Conservation (phyloP, 306 rosid species). For the Carpinus viminea region DNA sequence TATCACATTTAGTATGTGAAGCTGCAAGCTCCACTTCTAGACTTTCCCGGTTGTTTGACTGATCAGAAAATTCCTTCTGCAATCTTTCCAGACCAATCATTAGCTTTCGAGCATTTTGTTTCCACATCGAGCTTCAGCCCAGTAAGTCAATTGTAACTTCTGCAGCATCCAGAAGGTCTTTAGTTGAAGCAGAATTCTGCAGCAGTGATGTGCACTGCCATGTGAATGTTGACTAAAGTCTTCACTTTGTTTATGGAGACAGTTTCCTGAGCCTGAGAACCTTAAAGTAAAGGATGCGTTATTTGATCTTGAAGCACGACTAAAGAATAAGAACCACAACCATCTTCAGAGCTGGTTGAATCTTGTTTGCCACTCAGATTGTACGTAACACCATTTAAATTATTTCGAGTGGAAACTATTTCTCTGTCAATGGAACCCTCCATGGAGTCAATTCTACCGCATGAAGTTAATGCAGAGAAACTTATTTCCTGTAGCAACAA, state of each 20-base stretch:
- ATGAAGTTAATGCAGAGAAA: conserved; percentile 28
- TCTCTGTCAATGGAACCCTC: conserved; percentile 36
- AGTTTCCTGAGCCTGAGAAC: conserved; percentile 26
- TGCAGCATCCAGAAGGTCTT: conserved; percentile 44
- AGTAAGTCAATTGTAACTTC: no score
- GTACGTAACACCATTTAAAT: conserved; percentile 9
- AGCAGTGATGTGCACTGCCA: not conserved
- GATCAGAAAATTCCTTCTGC: no score
- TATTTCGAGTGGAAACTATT: conserved; percentile 17
- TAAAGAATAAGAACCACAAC: not conserved
- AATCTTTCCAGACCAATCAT: no score
- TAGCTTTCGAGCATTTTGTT: no score
- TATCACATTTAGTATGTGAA: no score
- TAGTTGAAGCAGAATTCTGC: conserved; percentile 29
- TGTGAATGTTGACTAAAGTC: conserved; percentile 23
- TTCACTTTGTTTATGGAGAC: conserved; percentile 30
- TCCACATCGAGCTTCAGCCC: no score
- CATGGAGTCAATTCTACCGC: conserved; percentile 22
- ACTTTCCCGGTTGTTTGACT: no score
- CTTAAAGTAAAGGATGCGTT: conserved; percentile 26
- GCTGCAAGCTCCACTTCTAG: no score
- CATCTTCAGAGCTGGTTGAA: conserved; percentile 23
- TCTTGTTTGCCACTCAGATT: conserved; percentile 27
- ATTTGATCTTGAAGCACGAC: conserved; percentile 34
- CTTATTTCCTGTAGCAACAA: conserved; percentile 32